phyloP scores from a whole-genome alignment of 345 rosid genomes.

The Gossypium turneri region DNA sequence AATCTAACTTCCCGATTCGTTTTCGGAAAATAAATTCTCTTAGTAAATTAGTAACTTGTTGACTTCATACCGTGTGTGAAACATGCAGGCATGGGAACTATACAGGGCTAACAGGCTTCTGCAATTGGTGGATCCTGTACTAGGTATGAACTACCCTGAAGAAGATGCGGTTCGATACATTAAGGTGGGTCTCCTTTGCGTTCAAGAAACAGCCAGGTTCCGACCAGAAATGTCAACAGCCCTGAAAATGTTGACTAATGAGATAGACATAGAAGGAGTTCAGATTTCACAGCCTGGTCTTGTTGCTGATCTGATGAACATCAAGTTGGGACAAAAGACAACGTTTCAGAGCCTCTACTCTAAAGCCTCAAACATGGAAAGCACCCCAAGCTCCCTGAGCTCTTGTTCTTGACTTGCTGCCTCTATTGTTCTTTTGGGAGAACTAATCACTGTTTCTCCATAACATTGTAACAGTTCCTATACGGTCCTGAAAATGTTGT shows the following conservation, averaged over 20 bases:
- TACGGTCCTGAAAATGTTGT: not conserved
- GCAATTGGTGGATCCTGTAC: constrained; percentile 38
- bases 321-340: constrained; percentile 31
- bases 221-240: constrained; percentile 47
- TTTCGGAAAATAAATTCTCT: not conserved
- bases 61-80: not conserved
- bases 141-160: constrained; percentile 31
- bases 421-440: not conserved
- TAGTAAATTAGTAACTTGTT: not conserved
- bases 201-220: constrained; percentile 46
- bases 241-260: constrained; percentile 34
- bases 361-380: constrained; percentile 8
- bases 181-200: constrained; percentile 52
- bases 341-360: constrained; percentile 20
- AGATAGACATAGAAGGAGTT: constrained; percentile 17
- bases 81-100: constrained; percentile 51
- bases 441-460: not conserved
- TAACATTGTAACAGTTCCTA: not conserved
- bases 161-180: constrained; percentile 43
- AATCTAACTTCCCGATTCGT: not conserved
- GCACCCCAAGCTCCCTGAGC: constrained; percentile 6
- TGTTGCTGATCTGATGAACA: constrained; percentile 40
- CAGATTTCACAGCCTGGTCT: constrained; percentile 45
- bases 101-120: constrained; percentile 26
- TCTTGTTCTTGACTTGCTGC: constrained; percentile 15